Conservation (phyloP, 768 basidiomycete genomes). For the Mrakia hoshinonis region DNA sequence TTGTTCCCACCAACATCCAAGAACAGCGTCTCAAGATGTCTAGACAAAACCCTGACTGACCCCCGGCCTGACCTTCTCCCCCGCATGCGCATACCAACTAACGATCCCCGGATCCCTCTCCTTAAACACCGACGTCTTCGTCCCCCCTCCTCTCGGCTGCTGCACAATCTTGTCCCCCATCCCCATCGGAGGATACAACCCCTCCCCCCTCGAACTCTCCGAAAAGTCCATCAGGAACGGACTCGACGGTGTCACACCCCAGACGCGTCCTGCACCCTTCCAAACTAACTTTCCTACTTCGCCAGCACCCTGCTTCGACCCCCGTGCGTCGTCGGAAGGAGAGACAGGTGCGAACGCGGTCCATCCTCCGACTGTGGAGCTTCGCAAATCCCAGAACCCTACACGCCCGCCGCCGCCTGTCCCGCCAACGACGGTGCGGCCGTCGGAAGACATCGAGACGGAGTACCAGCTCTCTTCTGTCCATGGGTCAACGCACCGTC, state of each 20-base stretch:
- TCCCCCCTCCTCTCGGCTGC: neutral
- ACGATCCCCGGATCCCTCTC: neutral
- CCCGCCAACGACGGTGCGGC: neutral
- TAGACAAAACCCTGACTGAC: too few species aligned
- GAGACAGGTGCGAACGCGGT: neutral
- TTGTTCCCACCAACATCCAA: too few species aligned
- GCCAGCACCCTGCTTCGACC: neutral
- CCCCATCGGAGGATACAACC: neutral
- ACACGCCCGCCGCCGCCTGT: neutral
- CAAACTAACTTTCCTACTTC: neutral
- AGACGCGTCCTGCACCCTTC: neutral
- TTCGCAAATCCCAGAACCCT: neutral
- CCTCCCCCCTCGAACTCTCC: neutral
- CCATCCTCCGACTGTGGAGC: neutral
- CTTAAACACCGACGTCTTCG: neutral
- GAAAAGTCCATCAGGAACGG: neutral
- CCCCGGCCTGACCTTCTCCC: neutral
- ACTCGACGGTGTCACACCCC: neutral
- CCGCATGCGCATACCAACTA: neutral
- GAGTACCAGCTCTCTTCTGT: conserved; percentile 9
- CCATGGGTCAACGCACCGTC: neutral
- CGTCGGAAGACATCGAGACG: neutral
- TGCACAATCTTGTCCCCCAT: too few species aligned
- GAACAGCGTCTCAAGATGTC: too few species aligned
- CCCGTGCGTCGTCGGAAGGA: neutral